Evolutionary conservation across 2,329 filamentous ascomycete species (phyloP).

Genomic region (Helicocarpus griseus): DNA sequence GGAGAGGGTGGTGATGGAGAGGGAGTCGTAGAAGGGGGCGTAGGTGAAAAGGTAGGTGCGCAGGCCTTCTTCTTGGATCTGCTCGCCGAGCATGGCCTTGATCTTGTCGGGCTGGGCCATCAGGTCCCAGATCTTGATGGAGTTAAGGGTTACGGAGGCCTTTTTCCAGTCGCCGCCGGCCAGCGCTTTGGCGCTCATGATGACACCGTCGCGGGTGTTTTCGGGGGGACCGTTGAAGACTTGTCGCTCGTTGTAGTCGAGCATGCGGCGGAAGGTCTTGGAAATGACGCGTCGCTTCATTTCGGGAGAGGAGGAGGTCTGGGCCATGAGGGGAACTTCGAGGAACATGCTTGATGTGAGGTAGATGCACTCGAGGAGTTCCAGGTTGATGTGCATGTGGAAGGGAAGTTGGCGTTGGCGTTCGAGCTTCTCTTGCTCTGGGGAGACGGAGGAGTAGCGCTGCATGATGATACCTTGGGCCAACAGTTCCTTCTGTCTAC

Average conservation of each 20-base stretch:
- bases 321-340: constrained; percentile 92
- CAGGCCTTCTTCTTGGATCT: constrained; percentile 97
- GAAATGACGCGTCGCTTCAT: constrained; percentile 96
- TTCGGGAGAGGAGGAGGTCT: constrained; percentile 92
- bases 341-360: constrained; percentile 98
- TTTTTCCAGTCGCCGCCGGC: constrained; percentile 99
- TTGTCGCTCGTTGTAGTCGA: constrained; percentile 98
- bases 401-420: constrained; percentile 96
- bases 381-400: constrained; percentile 99
- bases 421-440: constrained; percentile 94
- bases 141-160: constrained; percentile 83
- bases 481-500: constrained; percentile 92
- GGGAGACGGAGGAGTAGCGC: constrained; percentile 88
- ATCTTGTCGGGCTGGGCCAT: constrained; percentile 89
- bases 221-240: constrained; percentile 98
- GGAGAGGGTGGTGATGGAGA: constrained; percentile 74
- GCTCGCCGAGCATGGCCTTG: constrained; percentile 92
- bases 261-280: constrained; percentile 98
- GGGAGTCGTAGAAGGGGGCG: constrained; percentile 96
- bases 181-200: constrained; percentile 96
- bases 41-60: constrained; percentile 99
- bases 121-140: constrained; percentile 99
- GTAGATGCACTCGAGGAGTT: constrained; percentile 96
- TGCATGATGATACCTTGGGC: constrained; percentile 98
- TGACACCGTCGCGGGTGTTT: constrained; percentile 97